phyloP scores from a whole-genome alignment of 2,329 filamentous ascomycete genomes.

The Epichloe uncinata region DNA sequence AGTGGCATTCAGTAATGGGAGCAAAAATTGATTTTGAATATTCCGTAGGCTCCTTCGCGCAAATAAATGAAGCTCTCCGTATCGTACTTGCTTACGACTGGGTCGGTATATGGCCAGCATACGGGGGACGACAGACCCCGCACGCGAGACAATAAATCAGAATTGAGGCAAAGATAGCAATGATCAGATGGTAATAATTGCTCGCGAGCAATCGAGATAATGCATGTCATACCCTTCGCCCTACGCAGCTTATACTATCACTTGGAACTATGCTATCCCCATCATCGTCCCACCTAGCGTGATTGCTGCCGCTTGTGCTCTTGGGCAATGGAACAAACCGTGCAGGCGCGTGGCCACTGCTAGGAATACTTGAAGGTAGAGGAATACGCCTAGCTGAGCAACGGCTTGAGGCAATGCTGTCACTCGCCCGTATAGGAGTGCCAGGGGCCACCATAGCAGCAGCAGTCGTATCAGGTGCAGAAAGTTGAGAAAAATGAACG shows the following conservation, averaged over 20 bases:
- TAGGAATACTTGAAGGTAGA: conserved; percentile 10
- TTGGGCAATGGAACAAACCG: conserved; percentile 26
- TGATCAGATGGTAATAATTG: no score
- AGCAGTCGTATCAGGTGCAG: background rate
- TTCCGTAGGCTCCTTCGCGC: no score
- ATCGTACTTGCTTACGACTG: no score
- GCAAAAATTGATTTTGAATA: no score
- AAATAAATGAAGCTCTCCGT: no score
- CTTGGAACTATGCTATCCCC: conserved; percentile 41
- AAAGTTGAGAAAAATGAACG: background rate
- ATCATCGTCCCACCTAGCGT: conserved; percentile 33
- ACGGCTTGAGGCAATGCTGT: conserved; percentile 3
- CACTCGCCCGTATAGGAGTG: background rate
- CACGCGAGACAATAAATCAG: no score
- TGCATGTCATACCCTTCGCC: conserved; percentile 10
- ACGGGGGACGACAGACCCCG: no score
- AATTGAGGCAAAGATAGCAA: no score
- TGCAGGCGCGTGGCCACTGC: conserved; percentile 18
- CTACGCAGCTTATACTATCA: conserved; percentile 51
- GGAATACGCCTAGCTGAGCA: conserved; percentile 15
- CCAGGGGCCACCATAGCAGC: background rate
- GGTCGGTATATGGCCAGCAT: no score
- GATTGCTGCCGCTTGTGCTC: conserved; percentile 28
- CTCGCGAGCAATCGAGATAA: no score
- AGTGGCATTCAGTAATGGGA: no score